Conservation (phyloP, 176 grass and related monocot species). For the Musa troglodytarum region DNA sequence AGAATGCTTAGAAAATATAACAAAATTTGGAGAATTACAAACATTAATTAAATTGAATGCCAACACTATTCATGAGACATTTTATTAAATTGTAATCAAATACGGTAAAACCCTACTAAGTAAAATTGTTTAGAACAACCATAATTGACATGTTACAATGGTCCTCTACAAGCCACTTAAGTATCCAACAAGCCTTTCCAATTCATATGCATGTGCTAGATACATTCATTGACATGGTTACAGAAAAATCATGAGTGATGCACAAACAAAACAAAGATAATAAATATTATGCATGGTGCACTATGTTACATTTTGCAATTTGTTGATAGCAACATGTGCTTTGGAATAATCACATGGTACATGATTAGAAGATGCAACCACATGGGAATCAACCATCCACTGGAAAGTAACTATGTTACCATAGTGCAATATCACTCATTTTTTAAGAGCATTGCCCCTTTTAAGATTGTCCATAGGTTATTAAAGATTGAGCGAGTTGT, state of each 20-base stretch:
- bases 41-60: not conserved
- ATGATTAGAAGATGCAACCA: not conserved
- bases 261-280: not conserved
- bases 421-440: not conserved
- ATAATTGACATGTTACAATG: no score
- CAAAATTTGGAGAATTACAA: not conserved
- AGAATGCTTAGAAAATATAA: not conserved
- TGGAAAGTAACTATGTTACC: not conserved
- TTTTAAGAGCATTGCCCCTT: not conserved
- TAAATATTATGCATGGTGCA: not conserved
- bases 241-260: not conserved
- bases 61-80: not conserved
- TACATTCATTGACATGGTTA: not conserved
- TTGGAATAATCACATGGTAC: not conserved
- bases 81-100: no score
- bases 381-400: not conserved
- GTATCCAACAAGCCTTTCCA: no score
- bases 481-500: no score
- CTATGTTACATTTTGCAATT: not conserved
- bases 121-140: no score
- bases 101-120: no score
- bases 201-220: no score
- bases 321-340: not conserved
- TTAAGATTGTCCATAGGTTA: not conserved
- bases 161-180: no score